Conservation (phyloP, 1,139 yeast genomes). For the Diutina mesorugosa region DNA sequence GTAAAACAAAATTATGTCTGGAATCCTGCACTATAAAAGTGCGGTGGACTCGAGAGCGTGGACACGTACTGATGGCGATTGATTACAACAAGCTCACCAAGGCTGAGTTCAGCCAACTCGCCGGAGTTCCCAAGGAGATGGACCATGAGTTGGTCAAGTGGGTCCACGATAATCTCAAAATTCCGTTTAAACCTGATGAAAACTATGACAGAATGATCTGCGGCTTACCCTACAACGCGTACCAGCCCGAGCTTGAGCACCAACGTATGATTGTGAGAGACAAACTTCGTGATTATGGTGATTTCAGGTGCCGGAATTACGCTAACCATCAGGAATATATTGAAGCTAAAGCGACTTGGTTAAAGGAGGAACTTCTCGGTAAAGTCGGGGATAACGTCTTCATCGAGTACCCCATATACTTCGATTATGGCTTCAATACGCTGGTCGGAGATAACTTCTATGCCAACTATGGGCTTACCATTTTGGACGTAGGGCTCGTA, state of each 20-base stretch:
- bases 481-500: slow-evolving; percentile 50
- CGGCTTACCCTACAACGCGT: slow-evolving; percentile 19
- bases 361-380: slow-evolving; percentile 30
- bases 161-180: slow-evolving; percentile 26
- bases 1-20: background rate
- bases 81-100: background rate
- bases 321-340: slow-evolving; percentile 22
- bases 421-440: slow-evolving; percentile 48
- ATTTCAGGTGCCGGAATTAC: slow-evolving; percentile 9
- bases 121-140: slow-evolving; percentile 8
- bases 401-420: slow-evolving; percentile 40
- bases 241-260: slow-evolving; percentile 13
- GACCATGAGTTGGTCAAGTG: slow-evolving; percentile 25
- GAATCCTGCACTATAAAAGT: background rate
- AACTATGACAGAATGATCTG: slow-evolving; percentile 31
- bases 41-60: background rate
- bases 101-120: background rate
- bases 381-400: slow-evolving; percentile 22
- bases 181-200: slow-evolving; percentile 29
- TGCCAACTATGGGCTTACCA: slow-evolving; percentile 39
- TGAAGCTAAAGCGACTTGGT: slow-evolving; percentile 14
- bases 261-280: slow-evolving; percentile 19
- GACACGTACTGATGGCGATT: background rate
- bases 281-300: slow-evolving; percentile 15
- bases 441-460: slow-evolving; percentile 37